Conservation (phyloP, 345 rosid species). For the Salix caprea region DNA sequence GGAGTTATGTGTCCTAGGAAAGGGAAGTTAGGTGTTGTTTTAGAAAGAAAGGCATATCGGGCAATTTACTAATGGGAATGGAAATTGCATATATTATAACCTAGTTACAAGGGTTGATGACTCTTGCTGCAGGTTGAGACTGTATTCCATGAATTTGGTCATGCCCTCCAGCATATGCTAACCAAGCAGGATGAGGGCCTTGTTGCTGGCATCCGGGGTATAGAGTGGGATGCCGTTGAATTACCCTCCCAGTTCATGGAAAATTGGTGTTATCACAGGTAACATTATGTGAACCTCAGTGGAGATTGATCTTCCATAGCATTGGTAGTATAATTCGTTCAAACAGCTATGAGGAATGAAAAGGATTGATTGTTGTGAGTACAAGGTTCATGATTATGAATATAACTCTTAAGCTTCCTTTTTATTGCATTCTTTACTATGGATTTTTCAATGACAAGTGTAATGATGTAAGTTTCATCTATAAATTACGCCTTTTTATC, state of each 20-base stretch:
- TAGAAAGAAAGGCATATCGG: not conserved
- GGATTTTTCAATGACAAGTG: not conserved
- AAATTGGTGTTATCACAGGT: constrained; percentile 99
- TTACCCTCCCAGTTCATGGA: constrained; percentile 96
- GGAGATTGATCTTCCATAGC: not conserved
- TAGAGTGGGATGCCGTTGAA: constrained; percentile 99
- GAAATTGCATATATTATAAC: not conserved
- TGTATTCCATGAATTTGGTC: constrained; percentile 96
- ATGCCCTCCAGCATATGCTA: constrained; percentile 94
- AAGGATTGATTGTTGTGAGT: not conserved
- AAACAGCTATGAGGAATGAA: not conserved
- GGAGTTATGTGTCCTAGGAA: not conserved
- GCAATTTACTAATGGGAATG: not conserved
- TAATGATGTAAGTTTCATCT: not conserved
- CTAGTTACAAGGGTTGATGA: not conserved
- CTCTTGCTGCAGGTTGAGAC: constrained; percentile 66
- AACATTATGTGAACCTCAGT: not conserved
- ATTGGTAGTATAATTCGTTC: not conserved
- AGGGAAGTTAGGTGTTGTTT: not conserved
- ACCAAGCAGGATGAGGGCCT: constrained; percentile 87
- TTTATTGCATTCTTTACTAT: not conserved
- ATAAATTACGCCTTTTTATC: not conserved
- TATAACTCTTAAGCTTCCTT: not conserved
- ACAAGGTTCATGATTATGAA: not conserved
- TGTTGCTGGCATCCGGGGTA: constrained; percentile 78